Evolutionary conservation across 1,284 basidiomycete species (phyloP).

Genomic region (Ustilago crameri): DNA sequence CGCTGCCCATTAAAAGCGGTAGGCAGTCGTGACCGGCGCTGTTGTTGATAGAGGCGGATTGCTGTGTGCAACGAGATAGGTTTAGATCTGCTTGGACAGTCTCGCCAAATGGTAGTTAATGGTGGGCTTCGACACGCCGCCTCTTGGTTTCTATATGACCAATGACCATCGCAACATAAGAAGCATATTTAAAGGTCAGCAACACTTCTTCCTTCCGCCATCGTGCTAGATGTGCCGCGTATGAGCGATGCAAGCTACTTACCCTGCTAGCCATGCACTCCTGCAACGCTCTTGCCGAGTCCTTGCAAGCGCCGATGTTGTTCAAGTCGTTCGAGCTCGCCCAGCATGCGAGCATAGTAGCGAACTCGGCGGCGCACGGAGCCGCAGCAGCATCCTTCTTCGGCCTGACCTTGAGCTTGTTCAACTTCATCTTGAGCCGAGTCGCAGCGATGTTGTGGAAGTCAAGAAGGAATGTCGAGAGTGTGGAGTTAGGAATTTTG

Average conservation of each 20-base stretch:
- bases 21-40: neutral
- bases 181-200: neutral
- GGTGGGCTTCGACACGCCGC: slow-evolving; percentile 57
- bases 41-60: neutral
- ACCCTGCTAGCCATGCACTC: slow-evolving; percentile 88
- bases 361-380: slow-evolving; percentile 80
- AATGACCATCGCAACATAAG: neutral
- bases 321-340: slow-evolving; percentile 81
- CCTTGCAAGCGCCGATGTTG: slow-evolving; percentile 75
- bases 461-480: slow-evolving; percentile 2
- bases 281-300: slow-evolving; percentile 77
- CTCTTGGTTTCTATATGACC: slow-evolving; percentile 29
- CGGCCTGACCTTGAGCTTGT: slow-evolving; percentile 70
- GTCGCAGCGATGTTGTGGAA: slow-evolving; percentile 4
- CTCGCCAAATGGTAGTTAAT: slow-evolving; percentile 67
- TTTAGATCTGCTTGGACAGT: slow-evolving; percentile 60
- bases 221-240: too few species aligned
- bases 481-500: slow-evolving; percentile 8
- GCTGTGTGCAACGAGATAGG: too few species aligned
- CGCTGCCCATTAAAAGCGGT: too few species aligned
- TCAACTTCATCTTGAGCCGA: slow-evolving; percentile 55
- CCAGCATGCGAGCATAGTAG: slow-evolving; percentile 89
- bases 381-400: slow-evolving; percentile 76
- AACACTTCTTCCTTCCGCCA: neutral
- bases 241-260: slow-evolving; percentile 65